Conservation (phyloP, 129 eudicot genomes). For the Erigeron canadensis region DNA sequence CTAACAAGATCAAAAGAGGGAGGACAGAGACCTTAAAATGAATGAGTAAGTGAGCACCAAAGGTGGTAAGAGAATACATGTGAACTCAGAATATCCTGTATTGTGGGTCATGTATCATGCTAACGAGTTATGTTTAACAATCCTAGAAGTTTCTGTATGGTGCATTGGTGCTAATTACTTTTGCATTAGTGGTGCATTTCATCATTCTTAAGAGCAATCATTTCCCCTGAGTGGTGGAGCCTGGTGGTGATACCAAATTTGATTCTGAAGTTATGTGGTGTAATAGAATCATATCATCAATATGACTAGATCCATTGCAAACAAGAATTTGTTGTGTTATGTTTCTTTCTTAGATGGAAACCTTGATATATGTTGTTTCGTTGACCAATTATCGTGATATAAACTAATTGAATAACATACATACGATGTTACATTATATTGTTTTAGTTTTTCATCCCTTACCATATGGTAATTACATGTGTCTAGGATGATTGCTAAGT, state of each 20-base stretch:
- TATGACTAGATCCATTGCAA: constrained; percentile 11
- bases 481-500: not conserved
- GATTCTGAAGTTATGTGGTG: constrained; percentile 22
- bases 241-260: constrained; percentile 24
- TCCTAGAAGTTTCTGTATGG: constrained; percentile 22
- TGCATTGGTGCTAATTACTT: constrained; percentile 30
- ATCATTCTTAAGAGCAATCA: constrained; percentile 32
- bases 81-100: not conserved
- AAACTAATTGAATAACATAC: not conserved
- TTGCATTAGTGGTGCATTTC: constrained; percentile 27
- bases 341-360: not conserved
- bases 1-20: constrained; percentile 7
- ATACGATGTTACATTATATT: not conserved
- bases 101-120: constrained; percentile 19
- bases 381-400: not conserved
- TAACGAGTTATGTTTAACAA: constrained; percentile 10
- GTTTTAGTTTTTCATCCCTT: not conserved
- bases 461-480: not conserved
- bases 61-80: not conserved
- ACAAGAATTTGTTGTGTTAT: not conserved
- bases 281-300: not conserved
- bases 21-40: constrained; percentile 6
- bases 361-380: not conserved
- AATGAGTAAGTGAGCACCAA: not conserved
- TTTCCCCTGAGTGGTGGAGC: constrained; percentile 35